Base-by-base conservation (phyloP, 129 eudicot genomes). In the Saposhnikovia divaricata region DNA sequence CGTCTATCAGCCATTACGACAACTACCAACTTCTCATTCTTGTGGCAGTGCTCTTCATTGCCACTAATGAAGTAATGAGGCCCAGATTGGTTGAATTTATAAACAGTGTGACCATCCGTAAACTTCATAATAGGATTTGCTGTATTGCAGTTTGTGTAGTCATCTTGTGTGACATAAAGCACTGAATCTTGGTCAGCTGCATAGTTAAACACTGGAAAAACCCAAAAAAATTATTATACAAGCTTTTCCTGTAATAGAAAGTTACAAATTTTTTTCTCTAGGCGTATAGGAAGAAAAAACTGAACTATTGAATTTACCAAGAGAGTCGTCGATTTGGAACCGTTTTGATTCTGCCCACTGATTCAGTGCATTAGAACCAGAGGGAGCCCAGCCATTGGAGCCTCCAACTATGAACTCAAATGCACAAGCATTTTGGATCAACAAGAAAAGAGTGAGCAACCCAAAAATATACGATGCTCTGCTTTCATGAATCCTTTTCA, bases 341-440 rank as follows among this genome's bases (percentile, higher is more conserved):
- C 98, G 83, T 72, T 65, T 84, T n/a, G 50, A 81, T 80, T 90
- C 87, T 9, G 98, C 98, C 98, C 98, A 91, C 44, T 88, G 89
- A 82, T 87, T 87, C 77, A 80, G 87, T 63, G 86, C 80, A 84
- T 82, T 82, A 51, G 87, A 69, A 78, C 80, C 89, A 53, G 84
- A 46, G 31, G 92, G 89, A 79, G 88, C 69, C 98, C 98, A 94
- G 42, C 86, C 93, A 0, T 83, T 88, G 2, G 87, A 53, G 50
- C 96, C 98, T 75, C 98, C 98, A 69, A 94, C 96, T 87, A 68
- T 86, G 83, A 91, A 94, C 72, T 92, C 80, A 40, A 42, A 85
- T n/a, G 90, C 93, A 79, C 80, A 25, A 34, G 85, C 77, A 25
- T 74, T 86, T 40, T 82, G 96, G 57, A 84, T 75, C 87, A 91